These are phyloP conservation scores for Gymnopilus junonius DNA, from an alignment of 768 basidiomycete genomes.

Conservation along the genomic window DNA sequence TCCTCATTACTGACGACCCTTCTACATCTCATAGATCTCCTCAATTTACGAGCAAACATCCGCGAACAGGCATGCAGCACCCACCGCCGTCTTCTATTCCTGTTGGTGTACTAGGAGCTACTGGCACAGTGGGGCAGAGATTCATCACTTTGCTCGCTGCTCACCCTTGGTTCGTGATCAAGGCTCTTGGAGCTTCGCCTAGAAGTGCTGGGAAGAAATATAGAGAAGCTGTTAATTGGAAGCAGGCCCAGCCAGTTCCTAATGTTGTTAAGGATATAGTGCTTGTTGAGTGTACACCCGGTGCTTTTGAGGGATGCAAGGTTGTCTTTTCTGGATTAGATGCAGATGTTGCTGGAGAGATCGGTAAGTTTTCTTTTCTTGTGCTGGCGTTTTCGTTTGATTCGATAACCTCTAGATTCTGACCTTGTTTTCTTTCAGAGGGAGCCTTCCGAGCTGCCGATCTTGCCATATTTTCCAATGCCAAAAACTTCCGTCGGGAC, in stretches of 20 bases:
- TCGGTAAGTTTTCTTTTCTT: constrained; percentile 61
- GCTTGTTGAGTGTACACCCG: constrained; percentile 78
- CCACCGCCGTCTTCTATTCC: constrained; percentile 28
- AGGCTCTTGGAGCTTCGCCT: constrained; percentile 86
- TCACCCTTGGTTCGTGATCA: constrained; percentile 91
- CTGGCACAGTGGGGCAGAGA: constrained; percentile 94
- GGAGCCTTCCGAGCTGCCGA: constrained; percentile 84
- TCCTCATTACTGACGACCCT: constrained; percentile 26
- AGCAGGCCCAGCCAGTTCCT: constrained; percentile 82
- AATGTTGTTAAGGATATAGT: constrained; percentile 57
- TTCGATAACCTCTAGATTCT: background rate
- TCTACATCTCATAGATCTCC: constrained; percentile 31
- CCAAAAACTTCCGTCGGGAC: constrained; percentile 95
- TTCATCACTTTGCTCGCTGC: constrained; percentile 87
- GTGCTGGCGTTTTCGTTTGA: background rate
- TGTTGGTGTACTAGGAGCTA: constrained; percentile 86
- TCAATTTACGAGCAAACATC: constrained; percentile 23
- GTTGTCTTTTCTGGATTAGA: constrained; percentile 97
- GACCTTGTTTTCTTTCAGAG: constrained; percentile 52
- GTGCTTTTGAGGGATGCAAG: constrained; percentile 78
- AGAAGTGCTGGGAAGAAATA: constrained; percentile 89
- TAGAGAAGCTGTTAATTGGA: constrained; percentile 79
- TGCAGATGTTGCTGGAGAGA: constrained; percentile 92
- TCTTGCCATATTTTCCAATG: constrained; percentile 92
- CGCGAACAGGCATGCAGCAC: constrained; percentile 37